Base-by-base conservation (phyloP, 768 basidiomycete genomes). In the Cyclocybe cylindracea region DNA sequence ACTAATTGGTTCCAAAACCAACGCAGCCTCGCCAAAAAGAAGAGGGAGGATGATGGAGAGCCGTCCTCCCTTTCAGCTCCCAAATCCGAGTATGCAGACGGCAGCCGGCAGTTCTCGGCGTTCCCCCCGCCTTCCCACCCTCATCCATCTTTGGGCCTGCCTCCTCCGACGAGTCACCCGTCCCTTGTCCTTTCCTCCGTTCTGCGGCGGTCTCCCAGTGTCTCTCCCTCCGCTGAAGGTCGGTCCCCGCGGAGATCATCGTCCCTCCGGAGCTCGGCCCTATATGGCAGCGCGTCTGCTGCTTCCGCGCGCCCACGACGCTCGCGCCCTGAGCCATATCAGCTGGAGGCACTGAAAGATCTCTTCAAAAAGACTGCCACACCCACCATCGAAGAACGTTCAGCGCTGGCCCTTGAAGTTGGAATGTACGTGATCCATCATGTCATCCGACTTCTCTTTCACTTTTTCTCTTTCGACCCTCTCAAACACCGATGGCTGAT, bases 1-100 rank as follows among this genome's bases (percentile, higher is more conserved):
- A 89, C 85, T 1, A 90, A 91, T 64, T 91, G 89, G 90, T 91
- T 91, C 66, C 89, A 91, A 75, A 89, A 90, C 61, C 88, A 91
- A 63, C 87, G 87, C 60, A 89, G 83, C 66, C 78, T 85, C 57
- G 82, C 86, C 32, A 87, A 86, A 74, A 87, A 87, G 71, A 79
- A 78, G 59, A 80, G 76, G 58, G 85, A 87, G 55, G 84, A 86
- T 44, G 78, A 81, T 29, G 60, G 61, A 39, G 72, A 75, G 34
- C 37, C 45, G 16, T 42, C 50, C 41, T 50, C 36, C 46, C 36
- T 40, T 36, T 35, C 51, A 42, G 49, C 51, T 55, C 61, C 66
- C 55, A 64, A 64, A 53, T 60, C 67, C 42, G 70, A 71, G 38
- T 66, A 69, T 59, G 54, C 68, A 50, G 62, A 69, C 52, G 69